Evolutionary conservation across 768 basidiomycete genomes (phyloP).

Genomic region (Termitomyces sp.): DNA sequence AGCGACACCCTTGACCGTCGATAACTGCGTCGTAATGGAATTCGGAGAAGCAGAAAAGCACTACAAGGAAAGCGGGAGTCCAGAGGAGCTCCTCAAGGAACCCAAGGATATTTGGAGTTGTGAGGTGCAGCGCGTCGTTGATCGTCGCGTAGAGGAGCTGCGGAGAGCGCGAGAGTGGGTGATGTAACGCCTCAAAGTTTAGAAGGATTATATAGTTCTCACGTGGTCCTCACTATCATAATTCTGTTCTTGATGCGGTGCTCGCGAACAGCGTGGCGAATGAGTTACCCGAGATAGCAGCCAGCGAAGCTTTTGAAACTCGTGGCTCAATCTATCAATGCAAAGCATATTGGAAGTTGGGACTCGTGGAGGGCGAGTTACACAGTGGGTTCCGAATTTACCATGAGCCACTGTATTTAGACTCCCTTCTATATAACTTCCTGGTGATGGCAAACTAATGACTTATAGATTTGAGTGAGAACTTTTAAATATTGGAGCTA

Average conservation of each 20-base stretch:
- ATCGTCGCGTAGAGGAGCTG: constrained; percentile 54
- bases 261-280: constrained; percentile 26
- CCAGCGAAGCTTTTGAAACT: constrained; percentile 51
- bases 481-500: no score
- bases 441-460: constrained; percentile 33
- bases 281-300: constrained; percentile 35
- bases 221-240: constrained; percentile 44
- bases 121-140: constrained; percentile 53
- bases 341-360: constrained; percentile 60
- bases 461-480: constrained; percentile 36
- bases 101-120: constrained; percentile 69
- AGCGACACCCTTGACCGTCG: constrained; percentile 50
- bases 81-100: constrained; percentile 19
- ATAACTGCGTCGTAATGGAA: constrained; percentile 87
- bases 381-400: no score
- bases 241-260: constrained; percentile 35
- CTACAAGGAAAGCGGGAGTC: constrained; percentile 34
- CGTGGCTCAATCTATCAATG: constrained; percentile 41
- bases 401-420: no score
- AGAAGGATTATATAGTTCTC: not conserved
- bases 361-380: constrained; percentile 54
- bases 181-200: constrained; percentile 14
- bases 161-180: constrained; percentile 51
- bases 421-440: not conserved
- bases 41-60: constrained; percentile 69